A percentile compares a stretch with the other conserved stretches of the same genome.
phyloP scores from a whole-genome alignment of 2,329 filamentous ascomycete genomes.

The Talaromyces pinophilus region DNA sequence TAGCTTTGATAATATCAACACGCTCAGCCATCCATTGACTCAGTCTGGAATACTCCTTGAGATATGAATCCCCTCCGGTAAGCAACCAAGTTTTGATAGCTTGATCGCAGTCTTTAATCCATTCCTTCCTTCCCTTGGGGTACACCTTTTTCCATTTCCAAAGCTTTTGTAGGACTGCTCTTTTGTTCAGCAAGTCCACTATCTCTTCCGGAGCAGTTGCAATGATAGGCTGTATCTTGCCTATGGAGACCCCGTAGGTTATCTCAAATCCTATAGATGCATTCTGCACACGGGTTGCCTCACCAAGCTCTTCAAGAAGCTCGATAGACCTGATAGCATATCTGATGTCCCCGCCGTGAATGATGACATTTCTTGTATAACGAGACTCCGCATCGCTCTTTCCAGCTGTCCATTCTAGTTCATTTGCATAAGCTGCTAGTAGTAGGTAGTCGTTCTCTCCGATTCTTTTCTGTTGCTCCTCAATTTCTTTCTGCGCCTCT shows the following conservation, averaged over 20 bases:
- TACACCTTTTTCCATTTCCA: neutral
- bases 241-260: neutral
- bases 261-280: neutral
- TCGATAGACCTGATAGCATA: neutral
- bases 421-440: neutral
- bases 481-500: neutral
- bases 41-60: neutral
- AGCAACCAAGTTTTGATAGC: neutral
- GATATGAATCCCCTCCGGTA: neutral
- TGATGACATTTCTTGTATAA: neutral
- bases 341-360: neutral
- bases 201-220: neutral
- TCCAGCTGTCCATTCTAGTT: neutral
- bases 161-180: neutral
- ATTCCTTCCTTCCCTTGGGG: neutral
- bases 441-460: neutral
- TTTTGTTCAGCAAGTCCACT: neutral
- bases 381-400: neutral
- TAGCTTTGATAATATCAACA: neutral
- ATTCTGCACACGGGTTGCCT: neutral
- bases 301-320: neutral
- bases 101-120: neutral
- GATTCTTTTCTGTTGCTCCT: neutral
- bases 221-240: neutral
- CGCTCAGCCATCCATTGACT: neutral